A percentile compares a stretch with the other conserved stretches of the same genome.
Evolutionary conservation across 768 basidiomycete species (phyloP).

Genomic region (Leucocoprinus sp.): DNA sequence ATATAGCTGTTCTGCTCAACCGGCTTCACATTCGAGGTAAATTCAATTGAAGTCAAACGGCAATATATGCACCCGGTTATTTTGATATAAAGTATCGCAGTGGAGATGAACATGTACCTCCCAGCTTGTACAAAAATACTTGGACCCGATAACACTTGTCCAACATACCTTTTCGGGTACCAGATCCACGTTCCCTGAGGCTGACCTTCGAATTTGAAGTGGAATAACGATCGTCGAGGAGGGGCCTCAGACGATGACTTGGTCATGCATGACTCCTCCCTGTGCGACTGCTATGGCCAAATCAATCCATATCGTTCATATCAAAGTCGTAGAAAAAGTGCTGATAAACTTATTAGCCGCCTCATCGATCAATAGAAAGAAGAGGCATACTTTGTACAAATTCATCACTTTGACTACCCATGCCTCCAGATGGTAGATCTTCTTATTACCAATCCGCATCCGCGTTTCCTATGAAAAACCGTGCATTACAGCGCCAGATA

Average conservation of each 20-base stretch:
- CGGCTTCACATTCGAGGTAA: too few relatives aligned
- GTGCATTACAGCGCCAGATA: neutral
- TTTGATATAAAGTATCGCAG: neutral
- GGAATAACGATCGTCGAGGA: neutral
- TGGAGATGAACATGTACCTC: constrained; percentile 4
- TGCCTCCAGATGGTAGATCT: constrained; percentile 96
- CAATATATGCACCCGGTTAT: too few relatives aligned
- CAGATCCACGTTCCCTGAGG: constrained; percentile 2
- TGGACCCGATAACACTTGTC: neutral
- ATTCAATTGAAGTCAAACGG: too few relatives aligned
- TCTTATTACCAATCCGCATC: constrained; percentile 81
- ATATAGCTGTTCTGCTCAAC: too few relatives aligned
- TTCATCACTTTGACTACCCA: constrained; percentile 98
- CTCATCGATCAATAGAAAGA: neutral
- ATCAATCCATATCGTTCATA: constrained; percentile 47
- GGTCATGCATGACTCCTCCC: neutral
- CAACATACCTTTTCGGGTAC: neutral
- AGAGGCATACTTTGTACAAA: constrained; percentile 61
- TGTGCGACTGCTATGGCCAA: neutral
- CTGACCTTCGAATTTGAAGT: neutral
- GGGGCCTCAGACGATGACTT: neutral
- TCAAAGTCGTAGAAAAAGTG: constrained; percentile 58
- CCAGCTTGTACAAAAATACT: constrained; percentile 2
- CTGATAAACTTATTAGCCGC: constrained; percentile 21
- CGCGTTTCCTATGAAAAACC: constrained; percentile 65